Percentiles rank a stretch among this genome's conserved stretches.
phyloP scores from a whole-genome alignment of 1,284 basidiomycete genomes.

The Sanguinoderma infundibulare region DNA sequence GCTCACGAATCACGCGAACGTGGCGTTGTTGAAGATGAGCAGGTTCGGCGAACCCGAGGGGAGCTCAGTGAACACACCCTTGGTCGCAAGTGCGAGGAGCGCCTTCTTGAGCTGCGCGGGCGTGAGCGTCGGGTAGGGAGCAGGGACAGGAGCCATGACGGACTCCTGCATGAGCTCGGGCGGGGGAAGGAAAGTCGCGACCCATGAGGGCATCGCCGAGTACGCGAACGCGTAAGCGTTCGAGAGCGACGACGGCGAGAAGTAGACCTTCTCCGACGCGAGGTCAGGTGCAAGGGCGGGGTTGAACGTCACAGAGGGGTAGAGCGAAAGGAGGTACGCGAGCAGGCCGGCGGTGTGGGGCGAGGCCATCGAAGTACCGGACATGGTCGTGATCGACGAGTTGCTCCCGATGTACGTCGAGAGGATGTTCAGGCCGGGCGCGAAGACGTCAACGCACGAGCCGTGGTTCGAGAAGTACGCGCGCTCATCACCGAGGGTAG shows the following conservation, averaged over 20 bases:
- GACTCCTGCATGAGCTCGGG: conserved; percentile 48
- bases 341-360: conserved; percentile 67
- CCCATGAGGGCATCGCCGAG: conserved; percentile 62
- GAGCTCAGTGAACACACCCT: conserved; percentile 45
- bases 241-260: conserved; percentile 25
- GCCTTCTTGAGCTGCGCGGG: conserved; percentile 67
- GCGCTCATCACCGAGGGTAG: conserved; percentile 69
- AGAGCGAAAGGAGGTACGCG: conserved; percentile 75
- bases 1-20: conserved; percentile 23
- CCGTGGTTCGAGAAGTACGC: conserved; percentile 83
- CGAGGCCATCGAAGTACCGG: conserved; percentile 64
- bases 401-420: conserved; percentile 71
- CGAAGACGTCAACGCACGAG: conserved; percentile 76
- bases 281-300: conserved; percentile 39
- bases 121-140: conserved; percentile 48
- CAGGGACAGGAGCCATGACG: conserved; percentile 46
- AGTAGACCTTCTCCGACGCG: conserved; percentile 28
- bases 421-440: conserved; percentile 70
- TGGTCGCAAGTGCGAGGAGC: conserved; percentile 55
- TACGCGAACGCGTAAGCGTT: conserved; percentile 59
- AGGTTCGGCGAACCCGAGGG: conserved; percentile 57
- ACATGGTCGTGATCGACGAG: conserved; percentile 66
- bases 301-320: conserved; percentile 55
- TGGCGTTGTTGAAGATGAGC: conserved; percentile 65
- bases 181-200: conserved; percentile 60